These are phyloP conservation scores for Phyllosticta paracitricarpa DNA, from an alignment of 2,329 filamentous ascomycete species.

Conservation along the genomic window DNA sequence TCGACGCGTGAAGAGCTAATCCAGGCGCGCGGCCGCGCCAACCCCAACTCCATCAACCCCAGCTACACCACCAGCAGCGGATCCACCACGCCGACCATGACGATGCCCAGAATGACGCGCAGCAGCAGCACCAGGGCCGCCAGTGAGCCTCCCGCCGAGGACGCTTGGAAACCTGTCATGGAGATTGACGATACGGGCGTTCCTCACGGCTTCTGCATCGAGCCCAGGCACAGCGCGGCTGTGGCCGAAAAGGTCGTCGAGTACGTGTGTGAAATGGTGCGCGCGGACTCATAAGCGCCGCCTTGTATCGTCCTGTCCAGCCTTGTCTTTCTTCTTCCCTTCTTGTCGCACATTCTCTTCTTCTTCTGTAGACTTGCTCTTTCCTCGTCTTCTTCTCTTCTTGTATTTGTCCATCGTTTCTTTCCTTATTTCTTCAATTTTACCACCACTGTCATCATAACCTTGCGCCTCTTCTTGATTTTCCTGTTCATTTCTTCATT, in stretches of 20 bases:
- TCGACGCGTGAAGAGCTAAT: constrained; percentile 48
- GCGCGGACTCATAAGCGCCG: not conserved
- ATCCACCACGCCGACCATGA: constrained; percentile 47
- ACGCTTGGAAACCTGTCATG: constrained; percentile 40
- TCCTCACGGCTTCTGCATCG: constrained; percentile 51
- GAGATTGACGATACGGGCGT: constrained; percentile 45
- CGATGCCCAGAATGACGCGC: constrained; percentile 46
- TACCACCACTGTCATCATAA: too few species aligned
- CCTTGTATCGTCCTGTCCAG: too few species aligned
- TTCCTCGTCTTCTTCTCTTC: too few species aligned
- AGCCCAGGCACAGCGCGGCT: constrained; percentile 33
- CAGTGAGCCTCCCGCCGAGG: constrained; percentile 16
- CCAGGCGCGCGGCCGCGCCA: constrained; percentile 27
- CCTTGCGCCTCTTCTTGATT: too few species aligned
- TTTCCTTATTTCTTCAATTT: too few species aligned
- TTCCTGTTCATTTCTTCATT: too few species aligned
- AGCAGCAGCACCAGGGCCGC: constrained; percentile 25
- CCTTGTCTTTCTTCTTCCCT: too few species aligned
- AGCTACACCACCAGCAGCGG: constrained; percentile 17
- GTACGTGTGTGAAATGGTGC: constrained; percentile 37
- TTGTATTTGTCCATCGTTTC: too few species aligned
- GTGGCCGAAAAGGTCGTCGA: constrained; percentile 42
- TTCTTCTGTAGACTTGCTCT: too few species aligned
- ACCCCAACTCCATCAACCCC: constrained; percentile 14
- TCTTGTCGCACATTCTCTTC: too few species aligned